Percentiles rank a stretch among this genome's conserved stretches.
Evolutionary conservation across 306 rosid genomes (phyloP).

Genomic region (Rubus parviflorus): DNA sequence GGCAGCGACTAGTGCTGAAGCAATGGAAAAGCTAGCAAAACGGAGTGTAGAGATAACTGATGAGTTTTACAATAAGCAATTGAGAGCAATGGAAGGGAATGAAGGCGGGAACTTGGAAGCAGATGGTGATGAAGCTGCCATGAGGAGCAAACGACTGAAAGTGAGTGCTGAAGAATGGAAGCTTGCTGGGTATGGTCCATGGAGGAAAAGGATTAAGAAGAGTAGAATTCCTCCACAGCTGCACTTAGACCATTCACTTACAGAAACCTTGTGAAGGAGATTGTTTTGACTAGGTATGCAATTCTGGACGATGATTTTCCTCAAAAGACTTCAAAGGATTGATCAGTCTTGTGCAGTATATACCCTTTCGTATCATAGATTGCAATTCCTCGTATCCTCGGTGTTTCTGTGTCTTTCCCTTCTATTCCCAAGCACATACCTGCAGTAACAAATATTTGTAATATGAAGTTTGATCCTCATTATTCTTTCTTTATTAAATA

Average conservation of each 20-base stretch:
- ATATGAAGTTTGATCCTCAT: neutral
- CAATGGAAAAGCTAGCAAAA: slow-evolving; percentile 57
- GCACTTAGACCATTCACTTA: slow-evolving; percentile 69
- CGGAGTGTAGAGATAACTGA: slow-evolving; percentile 26
- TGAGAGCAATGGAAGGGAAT: slow-evolving; percentile 29
- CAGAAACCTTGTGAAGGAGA: slow-evolving; percentile 87
- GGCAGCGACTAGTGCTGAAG: slow-evolving; percentile 56
- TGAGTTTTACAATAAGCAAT: slow-evolving; percentile 24
- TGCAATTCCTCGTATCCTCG: neutral
- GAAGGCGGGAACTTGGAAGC: slow-evolving; percentile 1
- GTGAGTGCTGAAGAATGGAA: slow-evolving; percentile 83
- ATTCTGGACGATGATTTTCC: slow-evolving; percentile 90
- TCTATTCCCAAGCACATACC: neutral
- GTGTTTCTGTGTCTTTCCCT: neutral
- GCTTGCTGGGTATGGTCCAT: slow-evolving; percentile 68
- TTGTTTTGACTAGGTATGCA: slow-evolving; percentile 85
- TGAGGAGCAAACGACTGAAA: slow-evolving; percentile 74
- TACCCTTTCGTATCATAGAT: neutral
- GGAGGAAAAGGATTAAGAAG: slow-evolving; percentile 75
- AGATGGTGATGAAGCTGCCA: slow-evolving; percentile 60
- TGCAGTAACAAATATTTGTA: neutral
- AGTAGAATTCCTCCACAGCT: slow-evolving; percentile 79
- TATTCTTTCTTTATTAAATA: neutral
- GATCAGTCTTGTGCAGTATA: neutral
- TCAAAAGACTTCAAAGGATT: slow-evolving; percentile 21